Evolutionary conservation across 176 grass and related monocot genomes (phyloP).

Genomic region (Elaeis guineensis): DNA sequence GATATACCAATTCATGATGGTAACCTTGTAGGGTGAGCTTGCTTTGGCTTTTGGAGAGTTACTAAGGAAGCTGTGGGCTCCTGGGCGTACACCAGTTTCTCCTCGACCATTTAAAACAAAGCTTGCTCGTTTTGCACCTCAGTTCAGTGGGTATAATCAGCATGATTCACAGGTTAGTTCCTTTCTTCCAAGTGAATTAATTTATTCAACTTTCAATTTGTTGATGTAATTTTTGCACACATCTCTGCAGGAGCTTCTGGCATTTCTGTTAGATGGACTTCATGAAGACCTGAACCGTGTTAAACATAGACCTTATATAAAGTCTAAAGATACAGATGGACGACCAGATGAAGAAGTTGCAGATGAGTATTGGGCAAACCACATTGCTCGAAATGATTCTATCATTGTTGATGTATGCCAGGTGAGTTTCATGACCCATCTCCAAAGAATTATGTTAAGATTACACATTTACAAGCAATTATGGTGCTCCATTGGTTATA

Average conservation of each 20-base stretch:
- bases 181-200: background rate
- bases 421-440: constrained; percentile 21
- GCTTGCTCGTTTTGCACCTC: constrained; percentile 91
- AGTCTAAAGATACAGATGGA: constrained; percentile 78
- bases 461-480: too few relatives aligned
- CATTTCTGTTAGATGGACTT: constrained; percentile 91
- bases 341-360: constrained; percentile 96
- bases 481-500: too few relatives aligned
- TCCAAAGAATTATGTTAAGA: too few relatives aligned
- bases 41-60: constrained; percentile 97
- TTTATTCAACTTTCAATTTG: background rate
- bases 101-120: constrained; percentile 91
- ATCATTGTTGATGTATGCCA: constrained; percentile 99
- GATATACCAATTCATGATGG: constrained; percentile 68
- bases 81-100: constrained; percentile 76
- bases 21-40: constrained; percentile 99
- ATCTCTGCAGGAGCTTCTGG: constrained; percentile 70
- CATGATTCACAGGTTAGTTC: constrained; percentile 82
- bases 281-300: constrained; percentile 99
- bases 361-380: constrained; percentile 95
- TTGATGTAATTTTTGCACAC: constrained; percentile 6
- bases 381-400: constrained; percentile 97
- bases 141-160: constrained; percentile 97
- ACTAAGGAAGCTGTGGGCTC: constrained; percentile 91
- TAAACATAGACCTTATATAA: constrained; percentile 90